These are phyloP conservation scores for Metroxylon sagu DNA, from an alignment of 176 grass and related monocot species.

Conservation along the genomic window DNA sequence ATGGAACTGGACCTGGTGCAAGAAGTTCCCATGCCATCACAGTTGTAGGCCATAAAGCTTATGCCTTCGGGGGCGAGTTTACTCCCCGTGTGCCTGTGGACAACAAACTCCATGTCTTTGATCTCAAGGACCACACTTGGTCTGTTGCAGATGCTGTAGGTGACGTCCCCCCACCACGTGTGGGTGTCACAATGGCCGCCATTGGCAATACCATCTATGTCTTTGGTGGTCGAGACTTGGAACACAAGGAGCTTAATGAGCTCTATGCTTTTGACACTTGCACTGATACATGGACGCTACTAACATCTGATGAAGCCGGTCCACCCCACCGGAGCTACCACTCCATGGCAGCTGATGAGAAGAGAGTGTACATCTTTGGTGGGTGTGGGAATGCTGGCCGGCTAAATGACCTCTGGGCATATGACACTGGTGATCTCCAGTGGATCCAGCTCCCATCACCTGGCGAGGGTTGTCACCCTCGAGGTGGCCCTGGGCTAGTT, in stretches of 20 bases:
- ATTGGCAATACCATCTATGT: slow-evolving; percentile 44
- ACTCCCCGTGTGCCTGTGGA: slow-evolving; percentile 69
- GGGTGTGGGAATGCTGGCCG: slow-evolving; percentile 61
- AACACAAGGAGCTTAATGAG: slow-evolving; percentile 82
- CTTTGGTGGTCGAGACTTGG: slow-evolving; percentile 63
- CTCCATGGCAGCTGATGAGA: slow-evolving; percentile 53
- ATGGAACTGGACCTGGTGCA: slow-evolving; percentile 49
- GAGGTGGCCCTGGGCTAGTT: slow-evolving; percentile 45
- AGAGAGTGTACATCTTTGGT: slow-evolving; percentile 56
- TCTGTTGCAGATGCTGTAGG: slow-evolving; percentile 37
- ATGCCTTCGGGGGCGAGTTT: slow-evolving; percentile 84
- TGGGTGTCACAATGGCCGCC: slow-evolving; percentile 66
- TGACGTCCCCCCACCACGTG: slow-evolving; percentile 62
- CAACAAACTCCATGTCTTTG: slow-evolving; percentile 69
- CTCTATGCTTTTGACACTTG: slow-evolving; percentile 62
- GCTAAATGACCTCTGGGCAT: slow-evolving; percentile 77
- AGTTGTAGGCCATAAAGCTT: slow-evolving; percentile 50
- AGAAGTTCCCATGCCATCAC: slow-evolving; percentile 80
- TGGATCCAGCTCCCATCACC: slow-evolving; percentile 49
- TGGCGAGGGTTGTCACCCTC: slow-evolving; percentile 35
- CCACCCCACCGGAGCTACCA: slow-evolving; percentile 83
- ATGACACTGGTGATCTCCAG: slow-evolving; percentile 15
- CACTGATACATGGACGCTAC: slow-evolving; percentile 38
- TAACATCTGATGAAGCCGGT: slow-evolving; percentile 37
- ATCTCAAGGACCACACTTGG: slow-evolving; percentile 55